Evolutionary conservation across 306 rosid genomes (phyloP).

Genomic region (Aeschynomene evenia): DNA sequence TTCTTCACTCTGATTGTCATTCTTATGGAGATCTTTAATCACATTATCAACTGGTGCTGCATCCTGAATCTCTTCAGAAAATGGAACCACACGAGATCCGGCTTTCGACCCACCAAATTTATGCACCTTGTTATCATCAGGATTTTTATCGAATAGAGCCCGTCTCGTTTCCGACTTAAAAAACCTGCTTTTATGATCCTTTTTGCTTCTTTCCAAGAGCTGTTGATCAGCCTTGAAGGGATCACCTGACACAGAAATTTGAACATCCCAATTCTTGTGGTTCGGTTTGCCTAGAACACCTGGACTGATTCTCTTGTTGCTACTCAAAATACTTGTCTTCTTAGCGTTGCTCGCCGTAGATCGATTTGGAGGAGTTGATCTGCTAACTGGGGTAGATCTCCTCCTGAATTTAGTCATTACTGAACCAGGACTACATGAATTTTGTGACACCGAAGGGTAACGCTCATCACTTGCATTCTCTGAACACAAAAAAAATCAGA

Average conservation of each 20-base stretch:
- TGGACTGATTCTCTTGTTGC: slow-evolving; percentile 39
- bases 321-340: slow-evolving; percentile 43
- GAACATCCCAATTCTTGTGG: slow-evolving; percentile 54
- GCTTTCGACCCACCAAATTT: slow-evolving; percentile 50
- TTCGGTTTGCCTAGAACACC: slow-evolving; percentile 40
- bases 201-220: slow-evolving; percentile 40
- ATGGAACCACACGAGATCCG: slow-evolving; percentile 88
- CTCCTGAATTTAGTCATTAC: slow-evolving; percentile 43
- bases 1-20: slow-evolving; percentile 59
- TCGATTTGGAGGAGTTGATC: slow-evolving; percentile 51
- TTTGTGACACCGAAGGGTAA: slow-evolving; percentile 44
- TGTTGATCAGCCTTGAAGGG: slow-evolving; percentile 28
- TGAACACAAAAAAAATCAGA: slow-evolving; percentile 4
- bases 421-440: slow-evolving; percentile 36
- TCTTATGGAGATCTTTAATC: slow-evolving; percentile 41
- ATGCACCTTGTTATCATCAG: slow-evolving; percentile 55
- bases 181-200: slow-evolving; percentile 42
- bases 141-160: slow-evolving; percentile 51
- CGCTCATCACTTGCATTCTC: slow-evolving; percentile 65
- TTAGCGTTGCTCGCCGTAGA: slow-evolving; percentile 47
- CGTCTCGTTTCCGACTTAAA: slow-evolving; percentile 53
- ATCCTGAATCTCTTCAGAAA: slow-evolving; percentile 46
- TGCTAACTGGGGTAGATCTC: slow-evolving; percentile 27
- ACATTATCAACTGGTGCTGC: slow-evolving; percentile 46
- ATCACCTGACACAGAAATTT: slow-evolving; percentile 38